Evolutionary conservation across 495 filamentous ascomycete species (phyloP).

Genomic region (Pseudevernia furfuracea): DNA sequence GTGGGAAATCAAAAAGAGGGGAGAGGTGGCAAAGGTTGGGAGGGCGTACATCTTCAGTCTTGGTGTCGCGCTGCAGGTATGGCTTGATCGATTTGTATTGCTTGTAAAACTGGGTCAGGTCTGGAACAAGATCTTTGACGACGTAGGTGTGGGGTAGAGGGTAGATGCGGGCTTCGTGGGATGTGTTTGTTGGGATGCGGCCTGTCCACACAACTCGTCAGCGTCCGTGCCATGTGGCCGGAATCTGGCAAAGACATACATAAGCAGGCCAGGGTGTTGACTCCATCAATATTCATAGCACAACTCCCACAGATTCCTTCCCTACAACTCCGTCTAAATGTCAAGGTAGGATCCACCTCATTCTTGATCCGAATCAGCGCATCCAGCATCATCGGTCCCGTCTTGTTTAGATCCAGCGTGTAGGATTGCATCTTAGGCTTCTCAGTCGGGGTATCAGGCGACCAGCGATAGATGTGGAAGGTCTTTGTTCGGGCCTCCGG

Average conservation of each 20-base stretch:
- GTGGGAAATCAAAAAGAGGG: not conserved
- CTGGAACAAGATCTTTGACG: slow-evolving; percentile 96
- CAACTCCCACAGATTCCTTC: slow-evolving; percentile 98
- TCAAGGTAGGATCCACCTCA: slow-evolving; percentile 92
- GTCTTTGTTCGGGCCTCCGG: slow-evolving; percentile 68
- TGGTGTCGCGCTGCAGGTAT: slow-evolving; percentile 83
- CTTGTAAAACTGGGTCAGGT: slow-evolving; percentile 98
- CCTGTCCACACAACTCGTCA: slow-evolving; percentile 42
- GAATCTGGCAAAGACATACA: slow-evolving; percentile 56
- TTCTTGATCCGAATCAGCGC: slow-evolving; percentile 98
- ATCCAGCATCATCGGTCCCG: slow-evolving; percentile 95
- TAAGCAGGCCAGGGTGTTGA: slow-evolving; percentile 92
- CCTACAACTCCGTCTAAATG: slow-evolving; percentile 88
- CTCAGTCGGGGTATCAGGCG: slow-evolving; percentile 77
- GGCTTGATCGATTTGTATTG: slow-evolving; percentile 99
- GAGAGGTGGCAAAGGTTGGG: slow-evolving; percentile 4
- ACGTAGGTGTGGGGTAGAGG: slow-evolving; percentile 97
- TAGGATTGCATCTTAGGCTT: slow-evolving; percentile 96
- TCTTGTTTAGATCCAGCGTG: slow-evolving; percentile 93
- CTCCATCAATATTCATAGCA: slow-evolving; percentile 98
- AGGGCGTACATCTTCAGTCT: slow-evolving; percentile 60
- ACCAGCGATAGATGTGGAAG: slow-evolving; percentile 99
- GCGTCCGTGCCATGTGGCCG: not conserved
- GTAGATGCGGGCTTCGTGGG: slow-evolving; percentile 86
- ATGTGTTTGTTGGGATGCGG: slow-evolving; percentile 82